Evolutionary conservation across 352 stramenopile genomes (phyloP), one percentile per base, ranked within the genome.

Genomic region (Phytophthora sp.): DNA sequence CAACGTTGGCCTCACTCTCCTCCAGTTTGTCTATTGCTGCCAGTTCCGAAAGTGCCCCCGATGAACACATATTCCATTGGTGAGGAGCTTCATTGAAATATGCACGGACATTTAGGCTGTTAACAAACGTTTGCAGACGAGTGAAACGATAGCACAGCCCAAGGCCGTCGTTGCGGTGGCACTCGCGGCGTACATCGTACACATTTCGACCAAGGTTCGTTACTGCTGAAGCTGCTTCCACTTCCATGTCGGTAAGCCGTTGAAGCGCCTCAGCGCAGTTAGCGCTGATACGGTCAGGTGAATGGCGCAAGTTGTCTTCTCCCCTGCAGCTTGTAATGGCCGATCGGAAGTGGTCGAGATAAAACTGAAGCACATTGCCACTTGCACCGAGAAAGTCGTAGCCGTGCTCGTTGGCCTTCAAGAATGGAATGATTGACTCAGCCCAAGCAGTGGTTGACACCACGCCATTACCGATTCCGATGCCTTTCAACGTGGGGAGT

Each of bases 381-480:
- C 55, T 51, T 12, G 31, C 15, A 0, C 64, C 77, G 4, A 84
- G 45, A 15, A 92, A 39, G 12, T 88, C 58, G 42, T 62, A 74
- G 11, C 48, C 62, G 49, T 87, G 86, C 10, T 67, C 38, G 35
- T 85, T 88, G 0, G 58, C 57, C 30, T 52, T 46, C 5, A 76
- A 74, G 54, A 88, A 94, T 1, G 77, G 55, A 4, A 90, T 59
- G 48, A 74, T 76, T 15, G 83, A 86, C 32, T 87, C 56, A 20
- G 78, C 58, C 27, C 79, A 62, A 3, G 84, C 69, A 13, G 32
- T 73, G 2, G 76, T 65, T 15, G 86, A 94, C 15, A 91, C 83
- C 5, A 92, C 69, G 0, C 86, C 87, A 56, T 95, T 93, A 13
- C 87, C 87, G 18, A 95, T 92, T 20, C 72, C 89, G n/a, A 98